Base-by-base conservation (phyloP, 345 rosid genomes). In the Eucalyptus decipiens region DNA sequence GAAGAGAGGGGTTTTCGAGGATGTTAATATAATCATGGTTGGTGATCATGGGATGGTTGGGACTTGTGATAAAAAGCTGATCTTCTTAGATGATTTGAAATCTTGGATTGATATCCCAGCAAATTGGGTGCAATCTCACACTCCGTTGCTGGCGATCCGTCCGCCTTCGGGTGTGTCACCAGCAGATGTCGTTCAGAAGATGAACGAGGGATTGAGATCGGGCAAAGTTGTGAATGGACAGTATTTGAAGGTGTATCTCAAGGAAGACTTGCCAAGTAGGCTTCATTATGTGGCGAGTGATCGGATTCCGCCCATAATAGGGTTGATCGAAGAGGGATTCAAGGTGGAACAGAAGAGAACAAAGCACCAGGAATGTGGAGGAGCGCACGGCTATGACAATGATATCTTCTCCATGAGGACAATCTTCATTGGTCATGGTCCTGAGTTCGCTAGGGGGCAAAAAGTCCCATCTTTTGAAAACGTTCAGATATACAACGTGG, bases 1-100 rank as follows among this genome's bases (percentile, higher is more conserved):
- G 81, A 94, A 94, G 88, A 93, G 96, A 95, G 99, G 97, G 89
- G 88, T 95, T 65, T 96, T 97, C 54, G 97, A 97, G 90, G 99
- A 97, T 94, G 98, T 97, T 90, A 92, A 90, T 67, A 91, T 97
- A 90, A 94, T 97, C 85, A 92, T 97, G 97, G 98, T 97, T 19
- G 99, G 99, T 89, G 99, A 97, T 92, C 99, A 97, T 91, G 98
- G 99, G 47, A 97, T 97, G 99, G 99, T 95, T 48, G 98, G 99
- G 48, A 97, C 98, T 26, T 97, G 99, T 87, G 99, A 97, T 88
- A 94, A 94, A 85, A 97, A 96, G 92, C 51, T 97, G 85, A 91
- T 97, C 23, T 94, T 93, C 62, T 87, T 97, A 10, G 98, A 97
- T 72, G 98, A 97, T 94, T 95, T 97, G 89, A 94, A 93, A n/a